Evolutionary conservation across 805 yeast genomes (phyloP), one percentile per base, ranked within the genome.

Genomic region (Kuraishia ogatae): DNA sequence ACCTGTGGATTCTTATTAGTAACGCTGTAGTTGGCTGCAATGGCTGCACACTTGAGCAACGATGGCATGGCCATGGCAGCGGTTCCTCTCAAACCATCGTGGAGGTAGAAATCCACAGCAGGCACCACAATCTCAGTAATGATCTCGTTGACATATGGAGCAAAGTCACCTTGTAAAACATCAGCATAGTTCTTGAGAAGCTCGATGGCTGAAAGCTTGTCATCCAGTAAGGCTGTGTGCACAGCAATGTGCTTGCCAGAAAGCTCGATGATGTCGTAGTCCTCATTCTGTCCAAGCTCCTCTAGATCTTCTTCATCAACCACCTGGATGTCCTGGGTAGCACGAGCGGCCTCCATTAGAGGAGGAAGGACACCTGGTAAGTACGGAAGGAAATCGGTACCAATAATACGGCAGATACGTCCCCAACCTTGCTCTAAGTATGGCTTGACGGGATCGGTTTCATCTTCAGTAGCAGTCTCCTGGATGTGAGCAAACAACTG

Each of bases 341-440:
- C 92, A 65, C 84, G 89, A 7, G 97, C 99, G 43, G 92, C 86
- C 54, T 77, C 80, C 55, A 94, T 70, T 56, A 94, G 74, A n/a
- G 97, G 92, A 26, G 98, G 97, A 66, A 94, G 78, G 39, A 94
- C 97, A 11, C 81, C 81, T 35, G 90, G 87, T 57, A 94, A 75
- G 61, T 82, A 86, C 15, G 97, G 97, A 57, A 89, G 71, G 67
- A 94, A 94, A 50, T 90, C 96, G 57, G 78, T 79, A 23, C 97
- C 96, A 47, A 93, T 76, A 53, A 93, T 82, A 61, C 87, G 80
- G 67, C 99, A 94, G 50, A 94, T 79, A 64, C 98, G 83, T 55
- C 94, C 90, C 99, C 99, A 94, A 50, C 96, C 97, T 67, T 89
- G 96, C 62, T 90, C 96, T 60, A 94, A 76, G 63, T 89, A 92